Conservation (phyloP, 1,139 yeast species). For the Geotrichum aggregatum region DNA sequence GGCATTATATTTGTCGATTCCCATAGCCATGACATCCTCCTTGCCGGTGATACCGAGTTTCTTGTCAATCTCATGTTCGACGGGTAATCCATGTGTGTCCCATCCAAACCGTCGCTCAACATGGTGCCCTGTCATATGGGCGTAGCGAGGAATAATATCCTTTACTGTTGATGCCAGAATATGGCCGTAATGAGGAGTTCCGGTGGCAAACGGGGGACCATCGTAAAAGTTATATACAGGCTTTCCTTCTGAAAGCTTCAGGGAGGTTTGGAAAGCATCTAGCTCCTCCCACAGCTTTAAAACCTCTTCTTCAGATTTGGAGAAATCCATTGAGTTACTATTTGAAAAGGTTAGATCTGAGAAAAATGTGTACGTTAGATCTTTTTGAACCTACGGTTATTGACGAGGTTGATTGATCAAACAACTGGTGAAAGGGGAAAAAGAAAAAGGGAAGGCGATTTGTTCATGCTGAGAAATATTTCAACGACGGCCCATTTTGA, state of each 20-base stretch:
- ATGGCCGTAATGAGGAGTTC: conserved; percentile 98
- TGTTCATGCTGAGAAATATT: background rate
- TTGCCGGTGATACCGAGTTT: conserved; percentile 88
- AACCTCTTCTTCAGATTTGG: conserved; percentile 82
- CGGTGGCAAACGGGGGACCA: conserved; percentile 99
- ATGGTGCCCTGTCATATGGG: conserved; percentile 93
- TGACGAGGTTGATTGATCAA: background rate
- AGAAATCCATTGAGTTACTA: conserved; percentile 50
- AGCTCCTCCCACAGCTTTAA: conserved; percentile 79
- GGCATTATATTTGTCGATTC: conserved; percentile 86
- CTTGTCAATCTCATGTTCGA: conserved; percentile 98
- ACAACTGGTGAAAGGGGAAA: background rate
- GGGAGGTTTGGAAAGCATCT: conserved; percentile 85
- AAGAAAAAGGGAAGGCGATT: background rate
- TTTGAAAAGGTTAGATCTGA: no score
- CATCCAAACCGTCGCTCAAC: conserved; percentile 98
- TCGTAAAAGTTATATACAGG: conserved; percentile 92
- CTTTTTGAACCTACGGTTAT: background rate
- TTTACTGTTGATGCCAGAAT: conserved; percentile 92
- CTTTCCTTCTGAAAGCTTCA: conserved; percentile 76
- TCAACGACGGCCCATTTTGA: background rate
- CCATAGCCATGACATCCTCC: conserved; percentile 89
- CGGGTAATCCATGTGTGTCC: conserved; percentile 99
- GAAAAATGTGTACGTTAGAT: no score
- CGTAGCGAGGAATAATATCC: conserved; percentile 96